These are phyloP conservation scores for Aegilops umbellulata DNA, from an alignment of 176 grass and related monocot species.

Conservation along the genomic window DNA sequence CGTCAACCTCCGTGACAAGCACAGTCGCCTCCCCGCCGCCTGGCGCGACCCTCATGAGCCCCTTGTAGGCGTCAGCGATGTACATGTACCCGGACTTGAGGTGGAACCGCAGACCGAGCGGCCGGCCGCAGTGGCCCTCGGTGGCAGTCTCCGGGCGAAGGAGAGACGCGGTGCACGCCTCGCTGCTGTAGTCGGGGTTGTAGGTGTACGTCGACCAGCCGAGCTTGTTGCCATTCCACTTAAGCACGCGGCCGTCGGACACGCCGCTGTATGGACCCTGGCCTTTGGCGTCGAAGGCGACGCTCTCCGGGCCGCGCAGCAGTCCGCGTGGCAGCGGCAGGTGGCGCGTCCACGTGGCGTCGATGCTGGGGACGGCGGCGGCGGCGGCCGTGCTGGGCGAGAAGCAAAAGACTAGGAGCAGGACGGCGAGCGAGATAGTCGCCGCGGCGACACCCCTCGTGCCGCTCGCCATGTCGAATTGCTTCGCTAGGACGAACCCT, in stretches of 20 bases:
- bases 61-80: neutral
- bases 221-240: neutral
- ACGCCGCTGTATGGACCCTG: neutral
- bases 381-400: neutral
- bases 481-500: no score
- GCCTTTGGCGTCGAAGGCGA: neutral
- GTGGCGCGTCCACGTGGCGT: neutral
- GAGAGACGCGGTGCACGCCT: neutral
- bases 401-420: neutral
- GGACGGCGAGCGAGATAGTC: neutral
- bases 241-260: constrained; percentile 2
- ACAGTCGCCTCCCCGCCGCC: neutral
- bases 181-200: neutral
- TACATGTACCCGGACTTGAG: neutral
- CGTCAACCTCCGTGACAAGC: neutral
- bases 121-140: neutral
- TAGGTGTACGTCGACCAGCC: neutral
- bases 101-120: neutral
- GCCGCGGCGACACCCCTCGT: neutral
- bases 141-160: neutral
- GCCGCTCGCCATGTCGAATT: neutral
- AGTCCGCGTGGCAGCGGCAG: neutral
- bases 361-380: neutral
- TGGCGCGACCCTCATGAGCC: neutral
- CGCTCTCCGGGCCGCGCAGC: constrained; percentile 7